phyloP scores from a whole-genome alignment of 1,139 yeast genomes.

The Saccharomyces hybrid region DNA sequence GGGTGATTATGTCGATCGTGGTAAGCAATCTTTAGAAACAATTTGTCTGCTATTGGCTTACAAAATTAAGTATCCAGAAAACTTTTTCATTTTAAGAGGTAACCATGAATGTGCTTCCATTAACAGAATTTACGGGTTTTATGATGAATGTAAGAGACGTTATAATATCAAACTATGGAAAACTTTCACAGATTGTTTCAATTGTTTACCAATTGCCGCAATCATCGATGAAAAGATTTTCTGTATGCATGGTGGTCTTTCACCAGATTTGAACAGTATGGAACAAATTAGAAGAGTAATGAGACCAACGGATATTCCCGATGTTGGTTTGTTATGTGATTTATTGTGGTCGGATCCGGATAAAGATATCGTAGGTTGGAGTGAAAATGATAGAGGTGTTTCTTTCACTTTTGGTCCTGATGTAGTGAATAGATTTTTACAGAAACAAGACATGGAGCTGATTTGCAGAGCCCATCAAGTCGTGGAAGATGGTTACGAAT shows the following conservation, averaged over 20 bases:
- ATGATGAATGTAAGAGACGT: slow-evolving; percentile 94
- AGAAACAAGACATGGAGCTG: slow-evolving; percentile 92
- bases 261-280: slow-evolving; percentile 94
- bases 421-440: slow-evolving; percentile 87
- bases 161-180: slow-evolving; percentile 96
- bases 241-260: slow-evolving; percentile 96
- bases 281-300: slow-evolving; percentile 95
- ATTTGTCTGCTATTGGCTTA: slow-evolving; percentile 87
- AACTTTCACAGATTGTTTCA: slow-evolving; percentile 94
- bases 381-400: slow-evolving; percentile 96
- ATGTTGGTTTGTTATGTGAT: slow-evolving; percentile 89
- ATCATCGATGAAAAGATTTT: slow-evolving; percentile 93
- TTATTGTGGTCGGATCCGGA: slow-evolving; percentile 97
- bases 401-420: slow-evolving; percentile 98
- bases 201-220: slow-evolving; percentile 95
- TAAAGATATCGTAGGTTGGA: slow-evolving; percentile 95
- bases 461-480: slow-evolving; percentile 97
- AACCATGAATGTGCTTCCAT: slow-evolving; percentile 96
- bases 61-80: slow-evolving; percentile 94
- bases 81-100: slow-evolving; percentile 88
- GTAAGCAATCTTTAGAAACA: slow-evolving; percentile 91
- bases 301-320: slow-evolving; percentile 98
- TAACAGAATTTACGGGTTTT: slow-evolving; percentile 91
- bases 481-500: slow-evolving; percentile 96
- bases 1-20: slow-evolving; percentile 97